Base-by-base conservation (phyloP, 148 eudicot genomes). In the Chenopodium formosanum region DNA sequence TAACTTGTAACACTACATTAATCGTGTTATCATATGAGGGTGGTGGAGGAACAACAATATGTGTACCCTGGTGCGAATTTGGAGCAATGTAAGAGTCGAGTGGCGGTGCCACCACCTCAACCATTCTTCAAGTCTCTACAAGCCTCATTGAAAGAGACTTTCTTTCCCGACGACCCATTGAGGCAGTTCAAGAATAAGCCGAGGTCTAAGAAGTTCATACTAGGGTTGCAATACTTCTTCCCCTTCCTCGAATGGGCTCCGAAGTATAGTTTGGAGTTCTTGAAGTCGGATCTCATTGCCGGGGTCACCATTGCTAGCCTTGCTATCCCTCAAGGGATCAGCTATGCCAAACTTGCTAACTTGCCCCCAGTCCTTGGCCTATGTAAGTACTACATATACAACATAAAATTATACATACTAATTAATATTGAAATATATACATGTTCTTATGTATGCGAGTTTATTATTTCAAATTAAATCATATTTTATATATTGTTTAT, bases 241-340 rank as follows among this genome's bases (percentile, higher is more conserved):
- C 98, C 99, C 1, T 87, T 96, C 52, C 82, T 94, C 8, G 95
- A 94, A 60, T 96, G 99, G 99, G 91, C 89, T 9, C 94, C 95
- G 0, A 86, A 85, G 8, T 96, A 96, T 79, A 89, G 14, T 10
- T 60, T 91, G n/a, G 66, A 72, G 25, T 88, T 88, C 75, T 84
- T 96, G 14, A 94, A 89, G 62, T 73, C 98, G 23, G 99, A 96
- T 75, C 83, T 94, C 66, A 84, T 94, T 70, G 88, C 99, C 48
- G 99, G 99, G 1, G 84, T 96, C 83, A 96, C 99, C 85, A 91
- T 92, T 70, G 99, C 99, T 48, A 96, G 98, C 81, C 91, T 96
- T 40, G 99, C 97, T 46, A 88, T 96, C 60, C 99, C 99, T 66
- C 98, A 96, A 84, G 99, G 99, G 20, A 96, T 96, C 25, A 96